phyloP scores from a whole-genome alignment of 1,284 basidiomycete genomes.

The Leccinum angustisporum region DNA sequence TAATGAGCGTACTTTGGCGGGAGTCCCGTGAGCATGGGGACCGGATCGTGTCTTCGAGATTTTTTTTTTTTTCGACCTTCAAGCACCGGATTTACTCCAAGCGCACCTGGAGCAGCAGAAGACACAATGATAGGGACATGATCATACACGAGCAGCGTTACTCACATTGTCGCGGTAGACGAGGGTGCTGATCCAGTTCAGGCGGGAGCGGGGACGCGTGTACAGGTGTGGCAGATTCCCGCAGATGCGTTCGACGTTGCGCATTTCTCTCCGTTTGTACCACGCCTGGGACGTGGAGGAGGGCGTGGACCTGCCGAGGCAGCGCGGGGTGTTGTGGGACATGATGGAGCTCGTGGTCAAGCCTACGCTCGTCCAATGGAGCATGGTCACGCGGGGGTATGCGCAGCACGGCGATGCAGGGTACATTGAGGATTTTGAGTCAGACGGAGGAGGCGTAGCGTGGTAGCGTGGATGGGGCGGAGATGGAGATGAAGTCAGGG shows the following conservation, averaged over 20 bases:
- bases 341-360: slow-evolving; percentile 34
- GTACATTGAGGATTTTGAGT: slow-evolving; percentile 27
- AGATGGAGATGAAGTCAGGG: too few relatives aligned
- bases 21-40: too few relatives aligned
- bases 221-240: slow-evolving; percentile 14
- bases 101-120: too few relatives aligned
- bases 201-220: neutral
- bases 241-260: slow-evolving; percentile 24
- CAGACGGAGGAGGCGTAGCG: slow-evolving; percentile 10
- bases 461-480: too few relatives aligned
- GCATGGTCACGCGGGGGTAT: slow-evolving; percentile 24
- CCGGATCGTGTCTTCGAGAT: too few relatives aligned
- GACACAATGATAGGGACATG: too few relatives aligned
- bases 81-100: too few relatives aligned
- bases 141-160: too few relatives aligned
- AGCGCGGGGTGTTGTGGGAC: slow-evolving; percentile 32
- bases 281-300: slow-evolving; percentile 5
- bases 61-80: too few relatives aligned
- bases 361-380: slow-evolving; percentile 28
- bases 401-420: slow-evolving; percentile 21
- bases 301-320: neutral
- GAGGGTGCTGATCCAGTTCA: neutral
- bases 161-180: too few relatives aligned
- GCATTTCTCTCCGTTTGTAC: slow-evolving; percentile 34
- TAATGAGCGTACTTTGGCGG: too few relatives aligned